phyloP scores from a whole-genome alignment of 495 filamentous ascomycete species.

The Daldinia grandis region DNA sequence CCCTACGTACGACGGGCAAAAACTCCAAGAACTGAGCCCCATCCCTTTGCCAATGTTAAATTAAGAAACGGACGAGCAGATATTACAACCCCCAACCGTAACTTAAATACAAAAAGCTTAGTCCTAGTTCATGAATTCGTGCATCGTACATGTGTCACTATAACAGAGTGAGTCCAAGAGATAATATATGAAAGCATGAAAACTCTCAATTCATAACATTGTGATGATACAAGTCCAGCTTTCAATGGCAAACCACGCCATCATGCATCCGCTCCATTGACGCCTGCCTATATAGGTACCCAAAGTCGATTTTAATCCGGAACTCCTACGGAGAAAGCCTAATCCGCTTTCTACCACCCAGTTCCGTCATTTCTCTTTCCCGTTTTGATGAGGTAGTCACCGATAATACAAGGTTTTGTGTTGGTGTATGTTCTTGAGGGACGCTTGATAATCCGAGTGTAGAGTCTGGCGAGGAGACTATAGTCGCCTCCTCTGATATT shows the following conservation, averaged over 20 bases:
- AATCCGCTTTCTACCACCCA: slow-evolving; percentile 25
- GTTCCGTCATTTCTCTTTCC: slow-evolving; percentile 32
- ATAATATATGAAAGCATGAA: slow-evolving; percentile 10
- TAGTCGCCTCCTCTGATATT: slow-evolving; percentile 25
- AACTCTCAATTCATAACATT: slow-evolving; percentile 33
- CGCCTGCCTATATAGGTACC: slow-evolving; percentile 29
- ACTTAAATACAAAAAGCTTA: not conserved
- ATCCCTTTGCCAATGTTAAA: not conserved
- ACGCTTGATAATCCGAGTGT: slow-evolving; percentile 43
- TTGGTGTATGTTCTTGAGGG: slow-evolving; percentile 41
- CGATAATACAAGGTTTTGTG: slow-evolving; percentile 43
- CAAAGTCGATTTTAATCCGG: slow-evolving; percentile 25
- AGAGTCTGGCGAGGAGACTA: slow-evolving; percentile 38
- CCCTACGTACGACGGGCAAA: too few relatives aligned
- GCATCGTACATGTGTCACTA: slow-evolving; percentile 9
- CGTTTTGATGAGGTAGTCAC: slow-evolving; percentile 30
- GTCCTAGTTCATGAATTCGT: not conserved
- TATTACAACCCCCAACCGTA: not conserved
- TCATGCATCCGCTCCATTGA: slow-evolving; percentile 31
- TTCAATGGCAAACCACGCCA: slow-evolving; percentile 26
- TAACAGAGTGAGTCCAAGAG: not conserved
- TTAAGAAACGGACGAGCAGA: not conserved
- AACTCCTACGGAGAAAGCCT: slow-evolving; percentile 40
- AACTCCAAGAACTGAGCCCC: too few relatives aligned
- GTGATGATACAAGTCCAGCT: slow-evolving; percentile 37